Evolutionary conservation across 805 yeast genomes (phyloP), one percentile per base, ranked within the genome.

Genomic region (Saccharomycopsis javanensis): DNA sequence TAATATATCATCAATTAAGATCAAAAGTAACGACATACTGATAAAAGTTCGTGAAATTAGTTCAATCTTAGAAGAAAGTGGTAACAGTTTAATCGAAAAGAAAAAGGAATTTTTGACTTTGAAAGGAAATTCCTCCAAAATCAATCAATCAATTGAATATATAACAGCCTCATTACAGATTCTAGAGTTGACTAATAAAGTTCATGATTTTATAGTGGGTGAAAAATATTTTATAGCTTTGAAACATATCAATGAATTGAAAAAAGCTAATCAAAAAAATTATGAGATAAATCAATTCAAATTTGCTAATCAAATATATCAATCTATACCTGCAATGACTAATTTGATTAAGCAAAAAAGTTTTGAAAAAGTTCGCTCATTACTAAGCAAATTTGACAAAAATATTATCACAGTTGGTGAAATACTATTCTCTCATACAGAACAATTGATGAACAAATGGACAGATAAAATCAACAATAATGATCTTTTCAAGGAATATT

Each of bases 171-270:
- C 96, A 63, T 74, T 91, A 25, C 89, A 86, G 62, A 91, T 91
- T 8, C 75, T 92, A 56, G 96, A 91, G 65, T 78, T 86, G 63
- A 86, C 96, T 15, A 91, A 90, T 70, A 86, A 83, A 65, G 87
- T 90, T 53, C 88, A 89, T 66, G 91, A 87, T 42, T 73, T 91
- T 66, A 85, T 89, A 60, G 79, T 82, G 55, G 82, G 81, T 59
- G 82, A 82, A 64, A 83, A 84, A 63, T 88, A 87, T 64, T 91
- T 88, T 68, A 86, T 86, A 59, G 97, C 97, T 0, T 79, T 94
- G 64, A 88, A 89, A 68, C 80, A 86, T 63, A 72, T 90, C 54
- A 91, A 89, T 59, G 89, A 84, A 64, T 73, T 92, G 61, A 82
- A 83, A 45, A 79, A 78, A 57, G 75, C 85, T 46, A 88, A 85